These are phyloP conservation scores for Aspergillus nanangensis DNA, from an alignment of 495 filamentous ascomycete genomes.

Conservation along the genomic window DNA sequence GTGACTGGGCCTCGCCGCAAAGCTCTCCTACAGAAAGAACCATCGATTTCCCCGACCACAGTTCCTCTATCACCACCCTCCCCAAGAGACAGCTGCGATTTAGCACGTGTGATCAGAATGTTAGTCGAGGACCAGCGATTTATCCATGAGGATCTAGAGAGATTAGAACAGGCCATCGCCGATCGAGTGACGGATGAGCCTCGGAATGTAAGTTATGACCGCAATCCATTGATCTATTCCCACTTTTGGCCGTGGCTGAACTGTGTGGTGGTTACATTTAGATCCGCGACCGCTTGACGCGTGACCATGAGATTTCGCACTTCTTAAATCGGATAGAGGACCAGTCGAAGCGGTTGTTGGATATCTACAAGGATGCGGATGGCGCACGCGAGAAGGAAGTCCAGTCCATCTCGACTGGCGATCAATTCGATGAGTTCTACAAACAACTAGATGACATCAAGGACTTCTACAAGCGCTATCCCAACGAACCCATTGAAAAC, in stretches of 20 bases:
- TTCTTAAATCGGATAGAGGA: conserved; percentile 82
- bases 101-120: conserved; percentile 45
- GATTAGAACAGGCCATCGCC: conserved; percentile 87
- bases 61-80: conserved; percentile 1
- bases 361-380: conserved; percentile 80
- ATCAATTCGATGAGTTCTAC: conserved; percentile 90
- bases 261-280: too few relatives aligned
- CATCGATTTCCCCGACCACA: conserved; percentile 7
- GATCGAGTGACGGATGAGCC: conserved; percentile 86
- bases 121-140: conserved; percentile 88
- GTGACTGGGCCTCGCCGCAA: conserved; percentile 24
- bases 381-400: conserved; percentile 70
- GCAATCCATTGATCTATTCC: too few relatives aligned
- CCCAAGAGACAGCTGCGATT: not conserved
- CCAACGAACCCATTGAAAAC: conserved; percentile 92
- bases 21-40: conserved; percentile 21
- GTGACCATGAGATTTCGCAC: conserved; percentile 87
- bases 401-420: conserved; percentile 77
- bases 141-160: conserved; percentile 91
- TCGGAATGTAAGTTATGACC: conserved; percentile 61
- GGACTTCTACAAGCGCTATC: conserved; percentile 83
- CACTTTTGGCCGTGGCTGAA: too few relatives aligned
- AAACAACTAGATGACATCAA: conserved; percentile 76
- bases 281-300: conserved; percentile 78
- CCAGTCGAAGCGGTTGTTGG: conserved; percentile 74